Evolutionary conservation across 1,284 basidiomycete genomes (phyloP).

Genomic region (Boletus austroedulis): DNA sequence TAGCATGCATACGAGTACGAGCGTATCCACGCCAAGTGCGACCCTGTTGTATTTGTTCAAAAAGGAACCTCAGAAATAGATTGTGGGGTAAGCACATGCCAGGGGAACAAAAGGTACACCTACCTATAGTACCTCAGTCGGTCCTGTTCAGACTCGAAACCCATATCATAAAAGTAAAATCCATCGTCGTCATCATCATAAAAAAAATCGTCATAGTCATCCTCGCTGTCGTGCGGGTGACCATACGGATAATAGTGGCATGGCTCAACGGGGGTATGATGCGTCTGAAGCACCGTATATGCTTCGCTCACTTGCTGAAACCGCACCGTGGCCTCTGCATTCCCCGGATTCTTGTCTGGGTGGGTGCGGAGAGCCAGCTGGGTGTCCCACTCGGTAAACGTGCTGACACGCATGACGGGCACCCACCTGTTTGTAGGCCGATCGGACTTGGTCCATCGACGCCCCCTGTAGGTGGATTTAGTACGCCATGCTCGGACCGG

Average conservation of each 20-base stretch:
- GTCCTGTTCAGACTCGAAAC: constrained; percentile 36
- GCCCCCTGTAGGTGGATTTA: constrained; percentile 45
- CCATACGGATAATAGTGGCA: constrained; percentile 20
- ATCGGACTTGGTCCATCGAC: constrained; percentile 60
- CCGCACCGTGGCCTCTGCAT: constrained; percentile 59
- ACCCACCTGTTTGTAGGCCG: constrained; percentile 62
- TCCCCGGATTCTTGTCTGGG: constrained; percentile 69
- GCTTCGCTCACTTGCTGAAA: constrained; percentile 69
- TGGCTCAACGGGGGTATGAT: constrained; percentile 41
- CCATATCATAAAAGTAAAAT: constrained; percentile 37
- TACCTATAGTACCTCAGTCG: constrained; percentile 46
- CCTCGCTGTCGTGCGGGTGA: constrained; percentile 19
- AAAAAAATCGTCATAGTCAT: constrained; percentile 33
- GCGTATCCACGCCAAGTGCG: constrained; percentile 31
- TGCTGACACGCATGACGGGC: background rate
- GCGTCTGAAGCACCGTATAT: constrained; percentile 56
- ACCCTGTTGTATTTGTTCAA: constrained; percentile 44
- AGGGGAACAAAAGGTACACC: background rate
- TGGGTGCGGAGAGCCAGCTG: constrained; percentile 65
- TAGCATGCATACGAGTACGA: constrained; percentile 24
- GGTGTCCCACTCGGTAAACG: constrained; percentile 3
- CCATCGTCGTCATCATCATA: constrained; percentile 39
- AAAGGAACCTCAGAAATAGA: constrained; percentile 42
- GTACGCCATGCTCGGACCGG: background rate
- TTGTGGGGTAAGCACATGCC: constrained; percentile 3